Conservation (phyloP, 2,329 filamentous ascomycete species). For the Diaporthe humulicola region DNA sequence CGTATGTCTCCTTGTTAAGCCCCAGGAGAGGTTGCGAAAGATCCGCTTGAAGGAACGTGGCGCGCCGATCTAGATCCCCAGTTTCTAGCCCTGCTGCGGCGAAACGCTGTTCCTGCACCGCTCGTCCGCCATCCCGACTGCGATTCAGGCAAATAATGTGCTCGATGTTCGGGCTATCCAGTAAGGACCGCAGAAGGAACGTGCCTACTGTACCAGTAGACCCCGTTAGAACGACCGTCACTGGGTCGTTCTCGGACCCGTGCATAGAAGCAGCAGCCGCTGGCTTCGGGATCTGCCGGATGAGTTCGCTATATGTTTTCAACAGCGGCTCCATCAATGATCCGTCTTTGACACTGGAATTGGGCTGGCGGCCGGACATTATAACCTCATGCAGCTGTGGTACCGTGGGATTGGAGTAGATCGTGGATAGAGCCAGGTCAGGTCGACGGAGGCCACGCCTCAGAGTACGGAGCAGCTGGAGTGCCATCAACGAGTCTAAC, state of each 20-base stretch:
- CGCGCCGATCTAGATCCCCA: slow-evolving; percentile 29
- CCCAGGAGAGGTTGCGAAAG: neutral
- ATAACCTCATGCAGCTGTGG: neutral
- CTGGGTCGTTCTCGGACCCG: neutral
- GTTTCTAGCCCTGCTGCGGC: neutral
- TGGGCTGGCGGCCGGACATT: neutral
- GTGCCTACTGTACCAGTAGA: slow-evolving; percentile 44
- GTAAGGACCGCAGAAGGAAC: neutral
- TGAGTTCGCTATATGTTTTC: neutral
- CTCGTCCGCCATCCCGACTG: slow-evolving; percentile 10
- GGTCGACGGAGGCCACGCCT: neutral
- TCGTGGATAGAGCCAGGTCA: neutral
- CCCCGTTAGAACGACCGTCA: slow-evolving; percentile 42
- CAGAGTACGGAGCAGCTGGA: neutral
- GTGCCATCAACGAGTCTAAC: neutral
- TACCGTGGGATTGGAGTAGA: neutral
- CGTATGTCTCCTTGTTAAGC: neutral
- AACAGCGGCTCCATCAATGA: neutral
- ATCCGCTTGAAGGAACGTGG: slow-evolving; percentile 33
- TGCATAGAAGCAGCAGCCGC: too few relatives aligned
- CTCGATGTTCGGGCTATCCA: neutral
- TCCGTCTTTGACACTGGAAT: neutral
- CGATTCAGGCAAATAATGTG: slow-evolving; percentile 26
- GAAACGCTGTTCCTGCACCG: neutral
- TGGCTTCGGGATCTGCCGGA: neutral